Base-by-base conservation (phyloP, 305 asterid species). In the Fraxinus latifolia region DNA sequence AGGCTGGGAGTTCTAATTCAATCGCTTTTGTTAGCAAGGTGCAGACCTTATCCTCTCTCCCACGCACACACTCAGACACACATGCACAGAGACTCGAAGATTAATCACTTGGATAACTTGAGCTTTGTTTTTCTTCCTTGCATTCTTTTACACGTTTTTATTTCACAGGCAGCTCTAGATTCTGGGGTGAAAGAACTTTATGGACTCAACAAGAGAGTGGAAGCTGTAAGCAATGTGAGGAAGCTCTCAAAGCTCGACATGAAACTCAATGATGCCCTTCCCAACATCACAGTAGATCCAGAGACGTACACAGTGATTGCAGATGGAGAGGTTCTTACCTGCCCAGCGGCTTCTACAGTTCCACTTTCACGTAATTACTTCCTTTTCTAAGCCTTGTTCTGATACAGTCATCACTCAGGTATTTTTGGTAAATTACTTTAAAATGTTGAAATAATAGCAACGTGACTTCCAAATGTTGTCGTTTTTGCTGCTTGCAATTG, bases 11-110 rank as follows among this genome's bases (percentile, higher is more conserved):
- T 81, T 79, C 88, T 71, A 95, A 95, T 82, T 94, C 99, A 58
- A 90, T 95, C 74, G 94, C 99, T 77, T 95, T 95, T 85, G 97
- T 95, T 80, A 94, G 99, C 89, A 92, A 91, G 91, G 98, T 88
- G 85, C 47, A 78, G 5, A 7, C 33, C 32, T 85, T 58, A 19
- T 58, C 11, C 68, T 58, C 29, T 58, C 29, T 19, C 12, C 11
- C 29, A 6, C 4, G 12, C 68, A 7, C 68, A 58, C 11, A 3
- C 67, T 50, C 23, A 50, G 62, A 55, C 27, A 19, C 67, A 0
- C 68, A 19, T 58, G 68, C 68, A 58, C 67, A 55, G 25, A n/a
- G 27, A 55, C 68, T 25, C 67, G 3, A 19, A 17, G 67, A 55
- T 55, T 17, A 55, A 8, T 19, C 12, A 17, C 29, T 58, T 6